phyloP scores from a whole-genome alignment of 768 basidiomycete species.

The Lentinula sp. region DNA sequence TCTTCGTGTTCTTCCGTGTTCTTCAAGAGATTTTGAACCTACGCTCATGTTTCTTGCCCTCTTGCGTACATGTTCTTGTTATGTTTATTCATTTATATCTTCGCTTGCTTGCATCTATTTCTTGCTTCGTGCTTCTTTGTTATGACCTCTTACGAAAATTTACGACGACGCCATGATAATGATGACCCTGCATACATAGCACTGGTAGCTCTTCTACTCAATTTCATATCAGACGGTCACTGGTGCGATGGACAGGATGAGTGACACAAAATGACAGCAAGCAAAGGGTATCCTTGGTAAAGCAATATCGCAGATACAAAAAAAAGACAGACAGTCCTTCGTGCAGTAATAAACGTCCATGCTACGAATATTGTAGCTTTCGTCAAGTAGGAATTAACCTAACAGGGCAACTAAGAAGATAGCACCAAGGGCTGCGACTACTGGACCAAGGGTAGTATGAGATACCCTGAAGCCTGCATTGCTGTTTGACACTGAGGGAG shows the following conservation, averaged over 20 bases:
- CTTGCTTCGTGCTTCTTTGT: neutral
- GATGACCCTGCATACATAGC: neutral
- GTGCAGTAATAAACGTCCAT: neutral
- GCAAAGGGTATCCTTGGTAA: neutral
- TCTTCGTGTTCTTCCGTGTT: neutral
- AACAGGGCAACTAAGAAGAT: constrained; percentile 7
- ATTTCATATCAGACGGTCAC: too few species aligned
- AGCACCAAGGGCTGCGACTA: constrained; percentile 8
- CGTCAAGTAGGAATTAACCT: neutral
- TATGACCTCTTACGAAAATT: neutral
- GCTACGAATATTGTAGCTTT: neutral
- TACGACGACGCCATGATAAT: neutral
- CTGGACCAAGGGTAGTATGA: constrained; percentile 5
- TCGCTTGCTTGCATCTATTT: neutral
- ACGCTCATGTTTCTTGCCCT: neutral
- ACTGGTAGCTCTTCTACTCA: too few species aligned
- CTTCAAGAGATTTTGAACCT: neutral
- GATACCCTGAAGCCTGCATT: neutral
- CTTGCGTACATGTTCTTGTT: neutral
- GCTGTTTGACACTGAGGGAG: neutral
- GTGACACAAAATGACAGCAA: too few species aligned
- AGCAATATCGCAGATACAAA: neutral
- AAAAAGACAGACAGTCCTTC: neutral
- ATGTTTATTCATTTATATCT: constrained; percentile 5
- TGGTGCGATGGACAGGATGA: too few species aligned